phyloP scores from a whole-genome alignment of 306 rosid species.

The Castanea crenata region DNA sequence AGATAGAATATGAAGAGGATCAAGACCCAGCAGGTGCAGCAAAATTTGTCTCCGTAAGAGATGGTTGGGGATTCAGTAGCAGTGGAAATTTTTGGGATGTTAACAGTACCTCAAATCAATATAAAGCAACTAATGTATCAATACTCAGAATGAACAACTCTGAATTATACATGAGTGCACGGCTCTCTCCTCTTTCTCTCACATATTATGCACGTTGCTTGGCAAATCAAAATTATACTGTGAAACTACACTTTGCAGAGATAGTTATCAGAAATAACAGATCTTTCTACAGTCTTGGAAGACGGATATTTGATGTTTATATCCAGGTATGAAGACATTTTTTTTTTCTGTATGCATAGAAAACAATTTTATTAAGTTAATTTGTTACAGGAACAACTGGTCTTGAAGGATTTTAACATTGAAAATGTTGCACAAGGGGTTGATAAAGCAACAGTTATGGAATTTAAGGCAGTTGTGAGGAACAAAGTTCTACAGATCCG shows the following conservation, averaged over 20 bases:
- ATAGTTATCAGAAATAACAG: slow-evolving; percentile 42
- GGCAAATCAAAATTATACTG: slow-evolving; percentile 59
- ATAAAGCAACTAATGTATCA: slow-evolving; percentile 21
- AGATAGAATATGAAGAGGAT: slow-evolving; percentile 42
- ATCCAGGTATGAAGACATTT: slow-evolving; percentile 45
- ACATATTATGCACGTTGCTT: slow-evolving; percentile 61
- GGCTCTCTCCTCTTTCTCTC: slow-evolving; percentile 50
- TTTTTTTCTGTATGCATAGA: slow-evolving; percentile 1
- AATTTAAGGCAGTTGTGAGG: slow-evolving; percentile 33
- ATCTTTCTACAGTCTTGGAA: slow-evolving; percentile 56
- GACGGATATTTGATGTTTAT: slow-evolving; percentile 60
- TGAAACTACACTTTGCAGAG: slow-evolving; percentile 60
- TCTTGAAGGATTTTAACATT: slow-evolving; percentile 49
- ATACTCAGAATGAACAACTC: slow-evolving; percentile 27
- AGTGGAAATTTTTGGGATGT: slow-evolving; percentile 51
- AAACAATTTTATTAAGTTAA: slow-evolving; percentile 11
- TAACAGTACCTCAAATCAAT: slow-evolving; percentile 20
- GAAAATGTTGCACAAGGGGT: slow-evolving; percentile 32
- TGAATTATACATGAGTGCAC: slow-evolving; percentile 45
- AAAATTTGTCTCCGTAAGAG: slow-evolving; percentile 19
- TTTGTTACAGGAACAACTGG: slow-evolving; percentile 39
- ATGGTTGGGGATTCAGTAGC: slow-evolving; percentile 56
- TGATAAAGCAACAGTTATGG: slow-evolving; percentile 36
- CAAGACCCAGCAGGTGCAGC: slow-evolving; percentile 45
- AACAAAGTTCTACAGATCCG: slow-evolving; percentile 42